These are phyloP conservation scores for Maudiozyma pseudohumilis DNA, from an alignment of 805 yeast genomes.

Conservation along the genomic window DNA sequence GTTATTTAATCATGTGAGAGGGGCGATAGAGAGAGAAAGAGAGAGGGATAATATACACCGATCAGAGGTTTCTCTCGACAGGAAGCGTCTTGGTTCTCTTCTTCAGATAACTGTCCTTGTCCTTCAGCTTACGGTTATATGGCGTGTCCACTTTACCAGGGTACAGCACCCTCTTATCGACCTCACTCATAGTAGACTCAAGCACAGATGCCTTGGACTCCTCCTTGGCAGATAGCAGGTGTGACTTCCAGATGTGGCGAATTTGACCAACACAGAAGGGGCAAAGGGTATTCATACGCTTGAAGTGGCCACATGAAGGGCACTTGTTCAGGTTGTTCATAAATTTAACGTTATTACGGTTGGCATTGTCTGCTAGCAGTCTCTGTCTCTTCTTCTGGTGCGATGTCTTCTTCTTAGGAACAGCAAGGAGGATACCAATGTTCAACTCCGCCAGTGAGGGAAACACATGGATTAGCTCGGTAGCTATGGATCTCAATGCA, in stretches of 20 bases:
- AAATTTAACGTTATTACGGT: slow-evolving; percentile 58
- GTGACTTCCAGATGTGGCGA: slow-evolving; percentile 56
- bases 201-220: slow-evolving; percentile 13
- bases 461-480: neutral
- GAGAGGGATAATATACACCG: neutral
- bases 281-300: slow-evolving; percentile 83
- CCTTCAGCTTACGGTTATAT: slow-evolving; percentile 36
- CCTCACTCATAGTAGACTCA: slow-evolving; percentile 33
- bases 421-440: slow-evolving; percentile 69
- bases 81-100: slow-evolving; percentile 49
- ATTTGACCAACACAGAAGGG: slow-evolving; percentile 86
- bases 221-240: slow-evolving; percentile 18
- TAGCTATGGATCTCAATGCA: neutral
- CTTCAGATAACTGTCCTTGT: slow-evolving; percentile 46
- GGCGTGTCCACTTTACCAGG: slow-evolving; percentile 57
- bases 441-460: neutral
- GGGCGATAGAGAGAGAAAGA: too few relatives aligned
- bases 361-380: slow-evolving; percentile 56
- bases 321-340: slow-evolving; percentile 75
- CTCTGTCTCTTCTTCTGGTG: slow-evolving; percentile 78
- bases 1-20: too few relatives aligned
- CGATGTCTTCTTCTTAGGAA: slow-evolving; percentile 88
- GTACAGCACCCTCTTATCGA: slow-evolving; percentile 57
- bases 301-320: slow-evolving; percentile 90
- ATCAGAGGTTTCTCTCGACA: slow-evolving; percentile 29